These are phyloP conservation scores for Aspergillus heteromorphus DNA, from an alignment of 495 filamentous ascomycete genomes.

Conservation along the genomic window DNA sequence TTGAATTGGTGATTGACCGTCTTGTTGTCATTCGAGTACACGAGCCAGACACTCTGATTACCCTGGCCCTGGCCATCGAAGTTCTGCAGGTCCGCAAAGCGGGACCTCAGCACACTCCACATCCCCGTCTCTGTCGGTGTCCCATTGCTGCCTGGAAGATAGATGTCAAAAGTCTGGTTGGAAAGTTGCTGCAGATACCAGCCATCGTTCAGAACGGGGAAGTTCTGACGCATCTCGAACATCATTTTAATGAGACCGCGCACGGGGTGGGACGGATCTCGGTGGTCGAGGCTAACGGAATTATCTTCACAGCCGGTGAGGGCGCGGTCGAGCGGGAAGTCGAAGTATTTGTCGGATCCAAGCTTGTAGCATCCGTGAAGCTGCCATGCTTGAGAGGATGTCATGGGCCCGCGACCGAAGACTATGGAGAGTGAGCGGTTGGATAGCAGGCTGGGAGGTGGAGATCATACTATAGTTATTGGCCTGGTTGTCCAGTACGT, in stretches of 20 bases:
- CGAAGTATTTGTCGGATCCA: slow-evolving; percentile 48
- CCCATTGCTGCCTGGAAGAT: slow-evolving; percentile 46
- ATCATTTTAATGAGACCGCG: slow-evolving; percentile 61
- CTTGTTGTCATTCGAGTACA: slow-evolving; percentile 56
- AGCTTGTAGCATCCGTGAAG: slow-evolving; percentile 61
- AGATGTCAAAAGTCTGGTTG: slow-evolving; percentile 47
- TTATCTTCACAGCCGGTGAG: slow-evolving; percentile 54
- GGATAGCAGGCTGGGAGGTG: not conserved
- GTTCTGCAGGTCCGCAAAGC: slow-evolving; percentile 46
- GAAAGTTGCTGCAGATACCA: slow-evolving; percentile 53
- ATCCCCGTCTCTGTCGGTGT: slow-evolving; percentile 57
- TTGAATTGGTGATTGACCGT: slow-evolving; percentile 53
- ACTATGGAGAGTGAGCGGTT: slow-evolving; percentile 18
- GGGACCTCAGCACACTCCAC: slow-evolving; percentile 57
- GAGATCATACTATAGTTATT: slow-evolving; percentile 46
- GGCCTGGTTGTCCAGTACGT: slow-evolving; percentile 60
- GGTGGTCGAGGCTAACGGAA: slow-evolving; percentile 54
- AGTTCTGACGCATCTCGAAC: slow-evolving; percentile 54
- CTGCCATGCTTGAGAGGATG: slow-evolving; percentile 59
- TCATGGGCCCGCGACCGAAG: slow-evolving; percentile 62
- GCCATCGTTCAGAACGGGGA: slow-evolving; percentile 59
- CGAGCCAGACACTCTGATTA: slow-evolving; percentile 57
- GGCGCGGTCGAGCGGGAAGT: slow-evolving; percentile 54
- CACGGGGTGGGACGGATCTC: slow-evolving; percentile 60
- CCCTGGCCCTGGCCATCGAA: slow-evolving; percentile 30